Evolutionary conservation across 768 basidiomycete species (phyloP).

Genomic region (Russula virescens): DNA sequence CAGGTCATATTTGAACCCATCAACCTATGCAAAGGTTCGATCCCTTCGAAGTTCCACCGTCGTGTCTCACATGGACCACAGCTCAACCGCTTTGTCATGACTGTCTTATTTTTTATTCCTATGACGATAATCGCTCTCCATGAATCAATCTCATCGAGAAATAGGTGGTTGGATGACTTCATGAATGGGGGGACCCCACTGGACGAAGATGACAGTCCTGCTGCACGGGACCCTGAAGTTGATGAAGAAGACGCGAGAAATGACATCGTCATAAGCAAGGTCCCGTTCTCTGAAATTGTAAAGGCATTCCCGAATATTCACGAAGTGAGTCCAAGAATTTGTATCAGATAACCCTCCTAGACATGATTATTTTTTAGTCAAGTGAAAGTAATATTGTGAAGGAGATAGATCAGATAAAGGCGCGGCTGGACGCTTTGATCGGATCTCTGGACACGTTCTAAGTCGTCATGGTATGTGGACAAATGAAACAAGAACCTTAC

Average conservation of each 20-base stretch:
- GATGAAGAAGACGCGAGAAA: slow-evolving; percentile 46
- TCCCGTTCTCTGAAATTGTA: slow-evolving; percentile 63
- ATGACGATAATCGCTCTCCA: slow-evolving; percentile 66
- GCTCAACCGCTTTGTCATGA: slow-evolving; percentile 80
- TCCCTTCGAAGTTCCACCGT: slow-evolving; percentile 4
- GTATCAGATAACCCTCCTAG: slow-evolving; percentile 5
- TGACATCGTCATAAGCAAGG: slow-evolving; percentile 62
- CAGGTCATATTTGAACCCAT: slow-evolving; percentile 8
- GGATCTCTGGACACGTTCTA: slow-evolving; percentile 31
- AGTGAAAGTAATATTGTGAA: slow-evolving; percentile 60
- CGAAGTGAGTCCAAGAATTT: slow-evolving; percentile 43
- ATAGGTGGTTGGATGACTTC: slow-evolving; percentile 66
- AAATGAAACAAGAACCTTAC: neutral
- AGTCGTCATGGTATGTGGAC: neutral
- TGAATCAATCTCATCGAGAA: slow-evolving; percentile 53
- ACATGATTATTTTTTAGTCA: slow-evolving; percentile 42
- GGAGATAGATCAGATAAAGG: slow-evolving; percentile 56
- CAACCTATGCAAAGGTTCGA: slow-evolving; percentile 52
- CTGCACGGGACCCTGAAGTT: slow-evolving; percentile 54
- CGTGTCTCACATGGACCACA: slow-evolving; percentile 27
- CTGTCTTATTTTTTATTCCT: slow-evolving; percentile 73
- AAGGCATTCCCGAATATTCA: slow-evolving; percentile 67
- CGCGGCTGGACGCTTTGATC: slow-evolving; percentile 35
- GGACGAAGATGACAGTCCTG: slow-evolving; percentile 52
- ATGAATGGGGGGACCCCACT: slow-evolving; percentile 43